Base-by-base conservation (phyloP, 306 rosid genomes). In the Pachyrhizus erosus region DNA sequence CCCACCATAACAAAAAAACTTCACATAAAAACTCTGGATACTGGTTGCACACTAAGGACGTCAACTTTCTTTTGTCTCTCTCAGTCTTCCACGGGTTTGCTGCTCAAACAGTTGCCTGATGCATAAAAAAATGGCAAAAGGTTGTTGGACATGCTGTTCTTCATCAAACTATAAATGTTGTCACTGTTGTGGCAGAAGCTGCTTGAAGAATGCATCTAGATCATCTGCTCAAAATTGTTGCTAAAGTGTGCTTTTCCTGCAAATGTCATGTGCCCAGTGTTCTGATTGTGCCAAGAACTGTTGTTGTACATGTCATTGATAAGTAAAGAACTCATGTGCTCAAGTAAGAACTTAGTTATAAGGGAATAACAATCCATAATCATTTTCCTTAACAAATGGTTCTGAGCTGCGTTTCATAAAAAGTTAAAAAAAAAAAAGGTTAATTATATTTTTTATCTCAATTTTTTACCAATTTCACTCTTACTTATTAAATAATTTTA, bases 21-120 rank as follows among this genome's bases (percentile, higher is more conserved):
- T n/a, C n/a, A n/a, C n/a, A n/a, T n/a, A n/a, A n/a, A n/a, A n/a
- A n/a, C n/a, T n/a, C n/a, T n/a, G n/a, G n/a, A n/a, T n/a, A n/a
- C n/a, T n/a, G n/a, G n/a, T n/a, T n/a, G n/a, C n/a, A n/a, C n/a
- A n/a, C 42, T 33, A 0, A 51, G 58, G 26, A 5, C 26, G 12
- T 52, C 8, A 52, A 52, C 4, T 51, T 7, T n/a, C 0, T 62
- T 34, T 49, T 46, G 2, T 55, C n/a, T 76, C 60, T 40, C 24
- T 49, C 55, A 72, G 85, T 31, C 29, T 66, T 77, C 77, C 77
- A 58, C 52, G 90, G 88, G 61, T 42, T 48, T 69, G 84, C 29
- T 67, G 84, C 48, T 48, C 31, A 40, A 20, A 82, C 23, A 42
- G 84, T 46, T 84, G 87, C 51, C 1, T 31, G 42, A 13, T 39